Conservation (phyloP, 73 alveolate species). For the Tetrahymena borealis region DNA sequence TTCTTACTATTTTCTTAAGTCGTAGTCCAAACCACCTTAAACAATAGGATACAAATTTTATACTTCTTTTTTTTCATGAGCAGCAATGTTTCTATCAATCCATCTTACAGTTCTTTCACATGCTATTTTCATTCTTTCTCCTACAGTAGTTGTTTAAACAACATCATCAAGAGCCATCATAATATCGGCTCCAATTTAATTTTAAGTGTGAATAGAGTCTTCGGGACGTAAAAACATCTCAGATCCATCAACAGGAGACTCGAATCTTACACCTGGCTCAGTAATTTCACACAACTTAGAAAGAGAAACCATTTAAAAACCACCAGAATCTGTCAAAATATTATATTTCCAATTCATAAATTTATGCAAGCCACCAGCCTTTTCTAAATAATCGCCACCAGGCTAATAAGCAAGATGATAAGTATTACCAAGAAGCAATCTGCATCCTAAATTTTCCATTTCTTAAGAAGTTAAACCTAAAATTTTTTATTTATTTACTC, state of each 20-base stretch:
- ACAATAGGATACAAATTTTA: constrained; percentile 97
- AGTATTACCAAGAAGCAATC: constrained; percentile 93
- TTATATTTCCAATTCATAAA: constrained; percentile 86
- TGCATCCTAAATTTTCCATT: constrained; percentile 93
- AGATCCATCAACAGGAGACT: constrained; percentile 90
- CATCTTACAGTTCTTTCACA: constrained; percentile 98
- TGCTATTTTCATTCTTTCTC: constrained; percentile 94
- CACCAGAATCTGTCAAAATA: constrained; percentile 99
- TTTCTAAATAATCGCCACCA: constrained; percentile 91
- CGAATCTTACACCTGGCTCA: constrained; percentile 97
- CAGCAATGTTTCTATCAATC: constrained; percentile 91
- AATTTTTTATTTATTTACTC: not conserved
- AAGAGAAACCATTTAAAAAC: constrained; percentile 98
- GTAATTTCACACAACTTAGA: constrained; percentile 72
- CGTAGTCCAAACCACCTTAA: constrained; percentile 54
- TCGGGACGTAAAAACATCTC: constrained; percentile 98
- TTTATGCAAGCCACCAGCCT: constrained; percentile 91
- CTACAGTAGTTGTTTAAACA: constrained; percentile 75
- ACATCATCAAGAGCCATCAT: constrained; percentile 99
- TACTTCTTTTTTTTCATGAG: constrained; percentile 62
- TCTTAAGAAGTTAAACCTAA: constrained; percentile 45
- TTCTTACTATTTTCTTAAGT: constrained; percentile 10
- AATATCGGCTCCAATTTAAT: constrained; percentile 97
- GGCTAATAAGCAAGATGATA: constrained; percentile 98
- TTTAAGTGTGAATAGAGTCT: constrained; percentile 92